A percentile compares a stretch with the other conserved stretches of the same genome.
Conservation (phyloP, 2,329 filamentous ascomycete genomes). For the Grosmannia huntii region DNA sequence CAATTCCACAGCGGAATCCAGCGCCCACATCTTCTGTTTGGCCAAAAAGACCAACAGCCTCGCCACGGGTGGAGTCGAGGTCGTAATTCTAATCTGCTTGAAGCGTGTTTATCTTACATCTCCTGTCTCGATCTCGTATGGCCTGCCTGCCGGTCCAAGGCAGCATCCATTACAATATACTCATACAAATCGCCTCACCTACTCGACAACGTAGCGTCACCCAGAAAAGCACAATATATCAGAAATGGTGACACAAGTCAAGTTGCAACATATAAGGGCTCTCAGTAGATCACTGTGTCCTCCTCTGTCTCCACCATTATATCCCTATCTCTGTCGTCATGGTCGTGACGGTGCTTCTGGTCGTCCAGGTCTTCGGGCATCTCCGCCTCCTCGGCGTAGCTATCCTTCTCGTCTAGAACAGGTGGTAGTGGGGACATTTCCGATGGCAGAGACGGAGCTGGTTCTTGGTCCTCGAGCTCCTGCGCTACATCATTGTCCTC, state of each 20-base stretch:
- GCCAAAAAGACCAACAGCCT: neutral
- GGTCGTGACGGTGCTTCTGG: constrained; percentile 18
- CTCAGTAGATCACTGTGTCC: constrained; percentile 81
- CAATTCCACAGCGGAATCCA: neutral
- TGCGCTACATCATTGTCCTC: neutral
- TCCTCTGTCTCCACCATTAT: constrained; percentile 76
- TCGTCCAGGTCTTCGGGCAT: constrained; percentile 17
- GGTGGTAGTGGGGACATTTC: neutral
- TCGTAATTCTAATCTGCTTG: too few species aligned
- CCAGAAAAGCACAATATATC: neutral
- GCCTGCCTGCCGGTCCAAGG: neutral
- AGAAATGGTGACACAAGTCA: neutral
- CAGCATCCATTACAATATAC: neutral
- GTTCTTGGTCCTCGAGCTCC: neutral
- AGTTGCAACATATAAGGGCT: neutral
- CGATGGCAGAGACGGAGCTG: constrained; percentile 18
- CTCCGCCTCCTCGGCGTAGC: neutral
- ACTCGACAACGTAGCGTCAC: too few species aligned
- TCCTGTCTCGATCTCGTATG: neutral
- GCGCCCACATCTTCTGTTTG: neutral
- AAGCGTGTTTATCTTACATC: too few species aligned
- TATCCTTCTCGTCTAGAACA: neutral
- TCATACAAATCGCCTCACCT: too few species aligned
- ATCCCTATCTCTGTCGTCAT: constrained; percentile 64
- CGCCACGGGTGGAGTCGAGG: neutral